Base-by-base conservation (phyloP, 2,329 filamentous ascomycete genomes). In the Alternaria infectoria region DNA sequence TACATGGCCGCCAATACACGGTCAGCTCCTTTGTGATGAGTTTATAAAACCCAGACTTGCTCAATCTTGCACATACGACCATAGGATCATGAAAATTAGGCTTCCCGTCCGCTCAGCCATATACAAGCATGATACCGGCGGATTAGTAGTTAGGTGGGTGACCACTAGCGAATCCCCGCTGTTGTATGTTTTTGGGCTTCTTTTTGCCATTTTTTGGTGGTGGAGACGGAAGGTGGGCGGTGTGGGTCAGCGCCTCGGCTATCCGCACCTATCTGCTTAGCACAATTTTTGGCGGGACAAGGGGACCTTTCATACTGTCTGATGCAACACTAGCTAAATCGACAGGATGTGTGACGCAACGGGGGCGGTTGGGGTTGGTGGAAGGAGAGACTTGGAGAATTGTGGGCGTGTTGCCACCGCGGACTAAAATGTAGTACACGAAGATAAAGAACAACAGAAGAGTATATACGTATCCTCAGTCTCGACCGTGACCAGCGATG, bases 11-110 rank as follows among this genome's bases (percentile, higher is more conserved):
- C 32, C 15, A 10, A 4, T 4, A 5, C 3, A 9, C 7, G 7
- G 15, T 36, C 15, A 5, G 7, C 32, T 5, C 4, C 1, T 5
- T 9, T 6, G 6, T 4, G 1, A 3, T n/a, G 7, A n/a, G 32
- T 36, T 8, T n/a, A 40, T 40, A 3, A 5, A 2, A 3, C 4
- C 8, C 15, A n/a, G 0, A 40, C 8, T n/a, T 0, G 8, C 8
- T 17, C 8, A 3, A 10, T 6, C 15, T 40, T 17, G 2, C 8
- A 40, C 32, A 40, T 40, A 40, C 32, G 32, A 40, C 32, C 32
- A 40, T 17, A 40, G 32, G 32, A 40, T 40, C 32, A 10, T 40
- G 32, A 40, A n/a, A n/a, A n/a, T n/a, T n/a, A n/a, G n/a, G 32
- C 32, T 40, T 40, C 32, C 32, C 32, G 32, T 40, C 9, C 32